Evolutionary conservation across 31 red algal genomes (phyloP), one percentile per base, ranked within the genome.

Genomic region (Asparagopsis taxiformis): DNA sequence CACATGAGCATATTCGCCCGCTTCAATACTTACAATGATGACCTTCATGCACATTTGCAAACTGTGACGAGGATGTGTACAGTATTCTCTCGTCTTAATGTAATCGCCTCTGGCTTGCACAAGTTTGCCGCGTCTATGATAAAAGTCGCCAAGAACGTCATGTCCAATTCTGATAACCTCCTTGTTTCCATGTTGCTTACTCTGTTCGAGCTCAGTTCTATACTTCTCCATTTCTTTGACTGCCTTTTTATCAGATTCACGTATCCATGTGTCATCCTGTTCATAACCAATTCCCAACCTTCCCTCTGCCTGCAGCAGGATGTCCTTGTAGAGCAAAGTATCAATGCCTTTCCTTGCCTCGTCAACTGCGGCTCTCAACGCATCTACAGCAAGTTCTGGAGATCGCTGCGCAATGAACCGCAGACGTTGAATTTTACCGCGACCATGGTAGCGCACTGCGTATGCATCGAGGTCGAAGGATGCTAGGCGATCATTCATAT

Each of bases 81-180:
- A 88, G 65, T 95, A 90, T 60, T 95, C 92, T 15, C 92, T 64
- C 52, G 80, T 88, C 55, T 89, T 88, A 24, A 87, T 79, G 58
- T 89, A 76, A 33, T 95, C 77, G 3, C 71, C 75, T 26, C 85
- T 55, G 31, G 92, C 92, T 53, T 85, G 71, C 19, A 73, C 72
- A 3, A 94, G 79, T 52, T 72, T 68, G 3, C 91, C 91, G 16
- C 82, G 64, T 53, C 56, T 67, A 44, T 88, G 70, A 51, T 68
- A 83, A 49, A 87, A 86, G 22, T 85, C 83, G 44, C 80, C 82
- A 34, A 88, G 31, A 51, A 87, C 83, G 46, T 56, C 72, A 39
- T 87, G 79, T 32, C 70, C 76, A 10, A 72, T 75, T 15, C 91
- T 75, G 59, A 88, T 83, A 28, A 76, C 73, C 66, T 88, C 91